These are phyloP conservation scores for Musa schizocarpa DNA, from an alignment of 176 grass and related monocot genomes.

Conservation along the genomic window DNA sequence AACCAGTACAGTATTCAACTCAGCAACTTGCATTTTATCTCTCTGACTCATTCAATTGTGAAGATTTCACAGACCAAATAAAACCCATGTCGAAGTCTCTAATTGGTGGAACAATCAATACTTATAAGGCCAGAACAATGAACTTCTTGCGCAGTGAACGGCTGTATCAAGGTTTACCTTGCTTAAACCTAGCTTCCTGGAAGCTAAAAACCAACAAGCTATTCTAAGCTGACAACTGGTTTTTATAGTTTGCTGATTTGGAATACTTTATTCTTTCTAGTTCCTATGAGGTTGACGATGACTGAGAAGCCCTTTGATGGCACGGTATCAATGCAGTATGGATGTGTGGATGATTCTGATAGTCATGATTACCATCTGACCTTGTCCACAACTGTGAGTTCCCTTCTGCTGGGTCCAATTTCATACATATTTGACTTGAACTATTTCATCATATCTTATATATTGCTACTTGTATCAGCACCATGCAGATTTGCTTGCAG, in stretches of 20 bases:
- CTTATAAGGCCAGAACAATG: conserved; percentile 59
- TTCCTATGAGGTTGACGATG: conserved; percentile 40
- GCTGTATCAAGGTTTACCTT: conserved; percentile 56
- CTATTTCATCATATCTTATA: conserved; percentile 8
- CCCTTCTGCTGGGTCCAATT: neutral
- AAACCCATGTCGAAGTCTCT: conserved; percentile 70
- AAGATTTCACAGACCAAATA: conserved; percentile 55
- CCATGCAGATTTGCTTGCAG: conserved; percentile 61
- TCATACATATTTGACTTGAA: neutral
- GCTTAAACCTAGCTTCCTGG: conserved; percentile 1
- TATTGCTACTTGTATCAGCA: conserved; percentile 43
- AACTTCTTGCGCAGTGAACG: conserved; percentile 37
- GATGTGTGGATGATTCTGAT: conserved; percentile 50
- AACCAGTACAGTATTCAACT: conserved; percentile 30
- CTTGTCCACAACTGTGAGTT: conserved; percentile 64
- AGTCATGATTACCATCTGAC: conserved; percentile 48
- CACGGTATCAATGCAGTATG: conserved; percentile 79
- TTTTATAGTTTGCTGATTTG: conserved; percentile 18
- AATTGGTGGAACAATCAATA: conserved; percentile 65
- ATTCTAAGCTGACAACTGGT: neutral
- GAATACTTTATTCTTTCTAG: conserved; percentile 17
- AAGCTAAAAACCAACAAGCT: neutral
- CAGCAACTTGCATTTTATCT: conserved; percentile 33
- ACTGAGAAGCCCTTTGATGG: conserved; percentile 63
- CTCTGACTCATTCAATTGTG: conserved; percentile 35